These are phyloP conservation scores for Chrysanthemum seticuspe DNA, from an alignment of 129 eudicot species.

Conservation along the genomic window DNA sequence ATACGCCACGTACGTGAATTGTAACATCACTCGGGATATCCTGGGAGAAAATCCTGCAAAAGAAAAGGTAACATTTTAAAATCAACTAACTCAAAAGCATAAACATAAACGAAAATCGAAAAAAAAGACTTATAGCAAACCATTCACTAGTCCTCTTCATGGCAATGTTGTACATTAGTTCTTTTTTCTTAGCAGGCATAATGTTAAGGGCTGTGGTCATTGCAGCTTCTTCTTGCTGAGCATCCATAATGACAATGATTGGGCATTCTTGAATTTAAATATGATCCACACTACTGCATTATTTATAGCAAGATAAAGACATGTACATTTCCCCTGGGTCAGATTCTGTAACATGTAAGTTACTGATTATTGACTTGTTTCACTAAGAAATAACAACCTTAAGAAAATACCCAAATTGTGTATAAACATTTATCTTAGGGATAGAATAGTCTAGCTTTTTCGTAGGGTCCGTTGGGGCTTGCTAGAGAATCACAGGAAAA, in stretches of 20 bases:
- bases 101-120: neutral
- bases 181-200: constrained; percentile 62
- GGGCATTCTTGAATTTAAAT: constrained; percentile 26
- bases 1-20: constrained; percentile 53
- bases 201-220: constrained; percentile 25
- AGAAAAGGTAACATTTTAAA: neutral
- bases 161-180: constrained; percentile 52
- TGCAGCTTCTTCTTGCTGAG: constrained; percentile 35
- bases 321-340: constrained; percentile 5
- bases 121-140: constrained; percentile 38
- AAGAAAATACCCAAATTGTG: constrained; percentile 19
- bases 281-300: constrained; percentile 18
- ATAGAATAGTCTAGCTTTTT: constrained; percentile 28
- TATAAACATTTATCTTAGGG: constrained; percentile 14
- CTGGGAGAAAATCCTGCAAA: constrained; percentile 81
- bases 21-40: constrained; percentile 78
- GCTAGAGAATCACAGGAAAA: constrained; percentile 28
- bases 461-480: neutral
- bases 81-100: constrained; percentile 8
- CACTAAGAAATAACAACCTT: constrained; percentile 18
- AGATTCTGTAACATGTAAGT: constrained; percentile 13
- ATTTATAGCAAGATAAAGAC: constrained; percentile 21
- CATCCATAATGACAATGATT: constrained; percentile 47
- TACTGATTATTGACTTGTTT: constrained; percentile 9
- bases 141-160: constrained; percentile 92